These are phyloP conservation scores for Ogataea parapolymorpha DNA, from an alignment of 805 yeast species.

Conservation along the genomic window DNA sequence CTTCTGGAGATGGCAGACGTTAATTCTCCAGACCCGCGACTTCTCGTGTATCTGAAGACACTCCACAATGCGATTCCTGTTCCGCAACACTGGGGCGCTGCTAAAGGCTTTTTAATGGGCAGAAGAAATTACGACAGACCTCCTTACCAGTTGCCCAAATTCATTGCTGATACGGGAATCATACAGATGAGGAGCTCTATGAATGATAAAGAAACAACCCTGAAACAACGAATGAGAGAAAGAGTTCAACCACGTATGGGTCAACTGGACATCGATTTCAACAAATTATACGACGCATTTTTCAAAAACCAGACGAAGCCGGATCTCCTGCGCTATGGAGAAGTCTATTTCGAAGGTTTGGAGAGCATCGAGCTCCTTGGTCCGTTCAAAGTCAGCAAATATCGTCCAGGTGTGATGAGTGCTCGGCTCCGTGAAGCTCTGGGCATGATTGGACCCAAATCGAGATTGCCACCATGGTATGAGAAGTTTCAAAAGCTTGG, in stretches of 20 bases:
- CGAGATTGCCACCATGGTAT: constrained; percentile 76
- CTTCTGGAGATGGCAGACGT: constrained; percentile 84
- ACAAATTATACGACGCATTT: constrained; percentile 78
- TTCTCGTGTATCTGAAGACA: constrained; percentile 62
- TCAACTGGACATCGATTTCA: constrained; percentile 79
- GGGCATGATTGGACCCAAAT: constrained; percentile 47
- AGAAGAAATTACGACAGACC: constrained; percentile 63
- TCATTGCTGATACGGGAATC: constrained; percentile 79
- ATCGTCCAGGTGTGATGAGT: constrained; percentile 67
- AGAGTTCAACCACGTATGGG: constrained; percentile 90
- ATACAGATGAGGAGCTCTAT: constrained; percentile 74
- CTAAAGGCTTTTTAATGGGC: constrained; percentile 68
- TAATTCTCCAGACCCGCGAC: constrained; percentile 74
- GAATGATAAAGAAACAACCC: constrained; percentile 48
- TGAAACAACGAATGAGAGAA: constrained; percentile 75
- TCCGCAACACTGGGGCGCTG: constrained; percentile 81
- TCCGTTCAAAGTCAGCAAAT: constrained; percentile 33
- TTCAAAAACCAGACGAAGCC: constrained; percentile 81
- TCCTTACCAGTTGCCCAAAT: constrained; percentile 75
- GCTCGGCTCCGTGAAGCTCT: constrained; percentile 61
- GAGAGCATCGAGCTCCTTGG: constrained; percentile 36
- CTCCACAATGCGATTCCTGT: constrained; percentile 67
- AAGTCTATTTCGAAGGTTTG: constrained; percentile 70
- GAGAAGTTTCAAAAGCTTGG: constrained; percentile 65
- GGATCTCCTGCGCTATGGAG: constrained; percentile 64